Base-by-base conservation (phyloP, 2,329 filamentous ascomycete species). In the Bimuria novae-zelandiae region DNA sequence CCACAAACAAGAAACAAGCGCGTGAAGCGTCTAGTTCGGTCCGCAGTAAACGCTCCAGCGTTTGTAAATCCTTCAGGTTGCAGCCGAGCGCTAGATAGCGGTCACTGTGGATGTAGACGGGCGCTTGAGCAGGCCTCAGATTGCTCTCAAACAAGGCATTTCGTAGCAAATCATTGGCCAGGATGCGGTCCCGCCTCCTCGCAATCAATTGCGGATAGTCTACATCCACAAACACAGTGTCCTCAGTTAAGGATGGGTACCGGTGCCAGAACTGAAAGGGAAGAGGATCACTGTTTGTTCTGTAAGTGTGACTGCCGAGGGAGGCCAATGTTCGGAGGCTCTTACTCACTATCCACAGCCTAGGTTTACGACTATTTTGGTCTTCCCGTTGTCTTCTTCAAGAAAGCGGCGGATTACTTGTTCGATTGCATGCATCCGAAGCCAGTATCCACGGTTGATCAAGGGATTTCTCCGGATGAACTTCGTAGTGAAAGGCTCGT, bases 361-460 rank as follows among this genome's bases (percentile, higher is more conserved):
- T 30, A 96, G 76, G 68, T 96, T 96, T 41, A 96, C 80, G 10
- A 96, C 80, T 4, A 92, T 80, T 71, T 91, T 95, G 33, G 75
- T 75, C 57, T 82, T 86, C 27, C 78, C 78, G 16, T 77, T 75
- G 7, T 79, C 67, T 49, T 78, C 77, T 54, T 80, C 74, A n/a
- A 96, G 78, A 62, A 96, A 96, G n/a, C 82, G 78, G 17, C 82
- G 81, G 16, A 96, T 86, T 4, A 86, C 81, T 56, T 87, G 80
- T 67, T 95, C 90, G 53, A 97, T 86, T 14, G 89, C 88, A 69
- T 89, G 87, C 79, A 96, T 88, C 25, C 92, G 85, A 32, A 97
- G 77, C 84, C 90, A 91, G 68, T 96, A 96, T 43, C 91, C 90
- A 40, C 92, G 84, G 72, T 96, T 96, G 67, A 96, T 94, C 46